Conservation (phyloP, 768 basidiomycete species). For the Rhodotorula kratochvilovae region DNA sequence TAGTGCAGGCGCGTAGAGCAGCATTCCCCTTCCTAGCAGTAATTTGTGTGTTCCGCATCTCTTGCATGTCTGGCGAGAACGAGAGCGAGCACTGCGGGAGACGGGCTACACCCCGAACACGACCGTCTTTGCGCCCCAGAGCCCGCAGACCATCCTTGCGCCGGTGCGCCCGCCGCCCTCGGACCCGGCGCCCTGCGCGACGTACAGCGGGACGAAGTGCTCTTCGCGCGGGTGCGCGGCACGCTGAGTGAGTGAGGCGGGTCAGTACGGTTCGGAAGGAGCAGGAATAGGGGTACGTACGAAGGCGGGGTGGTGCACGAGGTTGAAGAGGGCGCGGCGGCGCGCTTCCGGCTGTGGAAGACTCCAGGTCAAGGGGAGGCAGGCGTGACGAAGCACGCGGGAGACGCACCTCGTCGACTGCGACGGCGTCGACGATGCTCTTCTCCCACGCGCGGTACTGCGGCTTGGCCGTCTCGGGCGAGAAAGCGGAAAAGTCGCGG, state of each 20-base stretch:
- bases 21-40: background rate
- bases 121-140: slow-evolving; percentile 4
- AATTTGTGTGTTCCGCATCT: background rate
- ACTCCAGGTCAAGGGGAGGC: background rate
- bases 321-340: slow-evolving; percentile 56
- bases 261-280: background rate
- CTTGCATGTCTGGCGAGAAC: background rate
- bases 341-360: slow-evolving; percentile 53
- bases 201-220: slow-evolving; percentile 73
- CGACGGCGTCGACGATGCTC: slow-evolving; percentile 58
- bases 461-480: slow-evolving; percentile 54
- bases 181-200: slow-evolving; percentile 65
- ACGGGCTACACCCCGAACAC: background rate
- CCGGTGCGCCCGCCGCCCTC: slow-evolving; percentile 52
- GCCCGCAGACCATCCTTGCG: slow-evolving; percentile 55
- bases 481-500: slow-evolving; percentile 55
- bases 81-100: too few species aligned
- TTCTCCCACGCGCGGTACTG: slow-evolving; percentile 58
- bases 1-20: background rate
- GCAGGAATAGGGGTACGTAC: background rate
- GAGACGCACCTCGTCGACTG: slow-evolving; percentile 10
- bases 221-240: slow-evolving; percentile 70
- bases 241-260: slow-evolving; percentile 42
- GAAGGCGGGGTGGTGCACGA: slow-evolving; percentile 62
- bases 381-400: background rate